Conservation (phyloP, 2,329 filamentous ascomycete genomes). For the Clonostachys byssicola region DNA sequence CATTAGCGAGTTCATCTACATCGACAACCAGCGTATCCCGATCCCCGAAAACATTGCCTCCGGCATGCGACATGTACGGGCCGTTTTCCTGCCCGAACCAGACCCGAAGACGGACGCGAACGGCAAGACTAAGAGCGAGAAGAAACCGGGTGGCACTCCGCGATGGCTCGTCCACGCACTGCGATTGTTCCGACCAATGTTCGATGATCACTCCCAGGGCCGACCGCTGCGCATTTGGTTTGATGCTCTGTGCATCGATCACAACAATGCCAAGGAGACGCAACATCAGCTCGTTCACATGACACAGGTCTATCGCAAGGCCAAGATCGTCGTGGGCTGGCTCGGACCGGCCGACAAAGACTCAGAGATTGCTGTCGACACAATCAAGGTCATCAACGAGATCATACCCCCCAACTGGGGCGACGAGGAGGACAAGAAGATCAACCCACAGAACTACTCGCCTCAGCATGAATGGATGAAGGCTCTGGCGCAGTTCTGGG, state of each 20-base stretch:
- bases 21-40: conserved; percentile 9
- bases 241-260: conserved; percentile 11
- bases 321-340: conserved; percentile 15
- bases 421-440: conserved; percentile 14
- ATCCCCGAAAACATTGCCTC: conserved; percentile 12
- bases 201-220: background rate
- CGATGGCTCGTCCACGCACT: conserved; percentile 5
- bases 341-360: conserved; percentile 11
- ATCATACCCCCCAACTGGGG: conserved; percentile 17
- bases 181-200: background rate
- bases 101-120: conserved; percentile 6
- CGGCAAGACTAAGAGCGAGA: background rate
- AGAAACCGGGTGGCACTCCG: conserved; percentile 5
- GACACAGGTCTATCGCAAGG: conserved; percentile 6
- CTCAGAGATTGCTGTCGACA: conserved; percentile 8
- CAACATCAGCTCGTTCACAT: conserved; percentile 4
- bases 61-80: conserved; percentile 15
- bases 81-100: conserved; percentile 15
- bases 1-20: conserved; percentile 11
- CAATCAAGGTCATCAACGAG: conserved; percentile 10
- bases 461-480: conserved; percentile 14
- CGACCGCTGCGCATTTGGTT: conserved; percentile 6
- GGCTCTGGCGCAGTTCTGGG: conserved; percentile 11
- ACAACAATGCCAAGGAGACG: conserved; percentile 5
- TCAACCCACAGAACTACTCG: conserved; percentile 17